These are phyloP conservation scores for Rhodotorula mucilaginosa DNA, from an alignment of 1,284 basidiomycete genomes.

Conservation along the genomic window DNA sequence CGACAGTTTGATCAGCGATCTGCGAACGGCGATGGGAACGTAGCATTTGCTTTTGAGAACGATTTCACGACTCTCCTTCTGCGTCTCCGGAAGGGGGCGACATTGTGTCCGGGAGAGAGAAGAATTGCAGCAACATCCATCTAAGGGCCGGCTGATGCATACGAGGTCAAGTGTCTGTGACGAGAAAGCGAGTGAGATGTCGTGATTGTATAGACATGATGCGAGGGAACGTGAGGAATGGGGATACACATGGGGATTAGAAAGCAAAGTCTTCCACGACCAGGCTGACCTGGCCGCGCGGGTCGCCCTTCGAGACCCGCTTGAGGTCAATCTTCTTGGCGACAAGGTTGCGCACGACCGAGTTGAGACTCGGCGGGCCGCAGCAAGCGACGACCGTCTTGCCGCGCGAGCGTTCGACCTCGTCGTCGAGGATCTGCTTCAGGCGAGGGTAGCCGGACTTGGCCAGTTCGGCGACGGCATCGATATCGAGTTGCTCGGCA, in stretches of 20 bases:
- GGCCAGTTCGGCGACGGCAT: conserved; percentile 65
- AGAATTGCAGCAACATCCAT: too few relatives aligned
- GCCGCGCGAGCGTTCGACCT: conserved; percentile 38
- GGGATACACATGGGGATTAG: conserved; percentile 4
- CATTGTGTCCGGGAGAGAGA: too few relatives aligned
- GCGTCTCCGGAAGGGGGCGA: too few relatives aligned
- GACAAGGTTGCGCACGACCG: conserved; percentile 42
- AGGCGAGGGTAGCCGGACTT: conserved; percentile 68
- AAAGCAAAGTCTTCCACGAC: conserved; percentile 33
- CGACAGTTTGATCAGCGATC: conserved; percentile 24
- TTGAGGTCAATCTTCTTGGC: conserved; percentile 40
- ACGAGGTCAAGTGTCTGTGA: not conserved
- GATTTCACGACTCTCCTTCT: too few relatives aligned
- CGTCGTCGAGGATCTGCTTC: conserved; percentile 38
- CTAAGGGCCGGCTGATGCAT: not conserved
- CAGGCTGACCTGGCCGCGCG: conserved; percentile 29
- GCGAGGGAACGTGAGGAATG: not conserved
- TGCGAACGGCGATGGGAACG: conserved; percentile 10
- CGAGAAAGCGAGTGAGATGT: not conserved
- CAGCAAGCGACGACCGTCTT: conserved; percentile 42
- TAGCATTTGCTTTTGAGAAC: too few relatives aligned
- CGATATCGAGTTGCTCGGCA: conserved; percentile 66
- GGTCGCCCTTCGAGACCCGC: conserved; percentile 34
- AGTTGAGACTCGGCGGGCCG: conserved; percentile 42
- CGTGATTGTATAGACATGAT: not conserved